Evolutionary conservation across 805 yeast species (phyloP).

Genomic region (Metschnikowia kunwiensis): DNA sequence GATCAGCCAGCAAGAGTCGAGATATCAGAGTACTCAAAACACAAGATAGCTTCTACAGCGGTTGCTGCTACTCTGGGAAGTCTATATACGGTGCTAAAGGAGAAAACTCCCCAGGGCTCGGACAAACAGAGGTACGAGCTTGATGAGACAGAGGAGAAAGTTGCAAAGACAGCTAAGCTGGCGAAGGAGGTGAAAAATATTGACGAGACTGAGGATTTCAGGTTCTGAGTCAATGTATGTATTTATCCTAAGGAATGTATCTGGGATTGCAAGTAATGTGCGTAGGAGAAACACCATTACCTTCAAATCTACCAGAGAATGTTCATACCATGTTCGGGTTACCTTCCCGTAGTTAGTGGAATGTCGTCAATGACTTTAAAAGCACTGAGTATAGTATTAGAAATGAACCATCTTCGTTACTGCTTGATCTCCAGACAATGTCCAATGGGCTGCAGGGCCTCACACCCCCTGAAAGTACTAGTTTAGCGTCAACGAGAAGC

Average conservation of each 20-base stretch:
- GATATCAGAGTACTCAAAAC: conserved; percentile 14
- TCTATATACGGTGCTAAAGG: conserved; percentile 17
- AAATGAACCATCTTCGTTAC: too few relatives aligned
- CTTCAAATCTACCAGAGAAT: too few relatives aligned
- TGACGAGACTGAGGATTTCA: conserved; percentile 5
- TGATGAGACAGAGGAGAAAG: neutral
- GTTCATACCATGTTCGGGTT: too few relatives aligned
- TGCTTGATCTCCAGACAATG: too few relatives aligned
- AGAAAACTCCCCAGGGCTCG: conserved; percentile 6
- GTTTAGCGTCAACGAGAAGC: neutral
- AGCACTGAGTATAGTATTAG: too few relatives aligned
- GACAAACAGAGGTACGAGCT: conserved; percentile 8
- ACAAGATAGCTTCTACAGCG: conserved; percentile 3
- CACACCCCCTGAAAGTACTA: too few relatives aligned
- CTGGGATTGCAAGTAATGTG: too few relatives aligned
- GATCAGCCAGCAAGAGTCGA: conserved; percentile 16
- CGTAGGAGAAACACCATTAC: too few relatives aligned
- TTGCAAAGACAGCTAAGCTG: neutral
- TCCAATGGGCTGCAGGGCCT: too few relatives aligned
- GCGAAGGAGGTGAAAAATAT: neutral
- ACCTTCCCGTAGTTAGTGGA: too few relatives aligned
- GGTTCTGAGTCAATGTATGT: conserved; percentile 9
- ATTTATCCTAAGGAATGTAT: too few relatives aligned
- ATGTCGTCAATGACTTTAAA: too few relatives aligned
- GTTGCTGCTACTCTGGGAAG: conserved; percentile 2